phyloP scores from a whole-genome alignment of 306 rosid species.

The Lagenaria siceraria region DNA sequence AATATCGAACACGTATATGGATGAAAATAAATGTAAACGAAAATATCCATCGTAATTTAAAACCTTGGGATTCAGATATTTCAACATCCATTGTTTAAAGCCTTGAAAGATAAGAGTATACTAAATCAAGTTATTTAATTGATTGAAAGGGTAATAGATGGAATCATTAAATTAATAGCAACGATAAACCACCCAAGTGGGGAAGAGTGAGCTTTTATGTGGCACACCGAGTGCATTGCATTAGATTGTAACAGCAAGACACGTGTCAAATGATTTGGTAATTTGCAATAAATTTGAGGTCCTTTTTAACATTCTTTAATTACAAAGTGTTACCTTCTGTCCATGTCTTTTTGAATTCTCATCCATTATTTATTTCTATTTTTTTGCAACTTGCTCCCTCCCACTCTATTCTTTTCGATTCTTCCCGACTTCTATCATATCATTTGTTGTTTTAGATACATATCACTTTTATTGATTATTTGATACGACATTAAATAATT shows the following conservation, averaged over 20 bases:
- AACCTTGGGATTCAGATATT: too few species aligned
- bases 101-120: too few species aligned
- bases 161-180: background rate
- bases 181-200: background rate
- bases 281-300: background rate
- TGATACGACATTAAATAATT: too few species aligned
- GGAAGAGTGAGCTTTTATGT: background rate
- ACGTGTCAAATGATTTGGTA: background rate
- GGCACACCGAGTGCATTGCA: background rate
- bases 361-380: too few species aligned
- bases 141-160: background rate
- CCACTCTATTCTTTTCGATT: background rate
- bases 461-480: too few species aligned
- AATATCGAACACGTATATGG: too few species aligned
- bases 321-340: background rate
- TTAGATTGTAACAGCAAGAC: background rate
- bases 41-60: too few species aligned
- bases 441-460: too few species aligned
- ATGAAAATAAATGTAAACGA: too few species aligned
- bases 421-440: background rate
- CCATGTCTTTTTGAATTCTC: background rate
- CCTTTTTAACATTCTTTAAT: background rate
- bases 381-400: background rate
- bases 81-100: too few species aligned
- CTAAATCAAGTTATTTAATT: background rate